Conservation (phyloP, 2,329 filamentous ascomycete genomes). For the Aspergillus awamori region DNA sequence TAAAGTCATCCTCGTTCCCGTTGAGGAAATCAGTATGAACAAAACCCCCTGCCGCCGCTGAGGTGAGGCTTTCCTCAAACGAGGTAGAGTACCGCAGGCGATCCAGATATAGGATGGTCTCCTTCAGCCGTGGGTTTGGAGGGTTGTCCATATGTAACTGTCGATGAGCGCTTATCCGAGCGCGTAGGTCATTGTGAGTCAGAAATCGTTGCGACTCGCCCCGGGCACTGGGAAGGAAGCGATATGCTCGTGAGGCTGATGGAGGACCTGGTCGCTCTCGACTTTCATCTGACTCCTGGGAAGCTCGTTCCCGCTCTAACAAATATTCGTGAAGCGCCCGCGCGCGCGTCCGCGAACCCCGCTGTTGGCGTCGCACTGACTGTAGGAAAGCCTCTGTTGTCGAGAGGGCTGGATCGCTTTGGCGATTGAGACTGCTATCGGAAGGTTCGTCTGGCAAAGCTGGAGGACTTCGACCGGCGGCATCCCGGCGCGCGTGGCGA, state of each 20-base stretch:
- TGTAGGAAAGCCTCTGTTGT: conserved; percentile 46
- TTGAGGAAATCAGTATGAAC: conserved; percentile 56
- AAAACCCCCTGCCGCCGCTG: conserved; percentile 57
- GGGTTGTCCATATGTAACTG: conserved; percentile 40
- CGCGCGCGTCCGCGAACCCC: conserved; percentile 41
- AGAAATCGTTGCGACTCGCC: conserved; percentile 32
- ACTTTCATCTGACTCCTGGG: conserved; percentile 29
- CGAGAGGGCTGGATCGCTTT: conserved; percentile 30
- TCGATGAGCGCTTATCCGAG: conserved; percentile 40
- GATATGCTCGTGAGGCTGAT: conserved; percentile 33
- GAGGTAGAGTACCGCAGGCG: conserved; percentile 57
- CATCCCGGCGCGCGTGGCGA: conserved; percentile 31
- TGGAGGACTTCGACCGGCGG: conserved; percentile 22
- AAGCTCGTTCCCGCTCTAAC: conserved; percentile 36
- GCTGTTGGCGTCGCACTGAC: conserved; percentile 44
- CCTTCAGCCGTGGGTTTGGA: conserved; percentile 51
- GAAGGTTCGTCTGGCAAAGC: conserved; percentile 23
- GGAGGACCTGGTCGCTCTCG: conserved; percentile 21
- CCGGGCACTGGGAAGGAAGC: conserved; percentile 36
- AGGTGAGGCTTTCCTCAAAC: conserved; percentile 58
- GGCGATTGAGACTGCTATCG: conserved; percentile 27
- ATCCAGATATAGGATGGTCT: conserved; percentile 64
- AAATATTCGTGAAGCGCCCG: conserved; percentile 46
- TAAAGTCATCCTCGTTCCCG: conserved; percentile 59
- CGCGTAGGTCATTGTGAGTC: conserved; percentile 39